A percentile compares a stretch with the other conserved stretches of the same genome.
Evolutionary conservation across 768 basidiomycete genomes (phyloP).

Genomic region (Termitomyces sp.): DNA sequence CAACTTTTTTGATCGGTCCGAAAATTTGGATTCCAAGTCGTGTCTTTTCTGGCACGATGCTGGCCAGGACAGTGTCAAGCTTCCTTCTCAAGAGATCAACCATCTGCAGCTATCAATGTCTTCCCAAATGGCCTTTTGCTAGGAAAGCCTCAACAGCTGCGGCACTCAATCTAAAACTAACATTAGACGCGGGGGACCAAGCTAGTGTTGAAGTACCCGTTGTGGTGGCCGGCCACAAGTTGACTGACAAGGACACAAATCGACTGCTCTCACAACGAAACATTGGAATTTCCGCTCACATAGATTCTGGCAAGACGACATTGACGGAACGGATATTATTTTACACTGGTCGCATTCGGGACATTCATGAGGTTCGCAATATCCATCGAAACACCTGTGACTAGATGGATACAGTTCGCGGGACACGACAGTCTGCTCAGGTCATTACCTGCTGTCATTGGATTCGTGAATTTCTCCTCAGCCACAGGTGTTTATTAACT

Average conservation of each 20-base stretch:
- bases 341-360: slow-evolving; percentile 92
- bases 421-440: slow-evolving; percentile 4
- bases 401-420: slow-evolving; percentile 3
- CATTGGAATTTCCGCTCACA: slow-evolving; percentile 94
- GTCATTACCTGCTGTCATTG: not conserved
- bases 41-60: slow-evolving; percentile 5
- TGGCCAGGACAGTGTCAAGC: slow-evolving; percentile 16
- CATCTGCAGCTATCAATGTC: slow-evolving; percentile 1
- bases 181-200: slow-evolving; percentile 2
- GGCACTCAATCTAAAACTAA: slow-evolving; percentile 28
- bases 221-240: slow-evolving; percentile 30
- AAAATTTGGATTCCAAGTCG: not conserved
- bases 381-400: slow-evolving; percentile 15
- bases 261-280: slow-evolving; percentile 80
- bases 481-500: slow-evolving; percentile 15
- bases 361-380: slow-evolving; percentile 87
- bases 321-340: slow-evolving; percentile 93
- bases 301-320: slow-evolving; percentile 97
- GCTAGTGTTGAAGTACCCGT: slow-evolving; percentile 18
- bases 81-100: slow-evolving; percentile 7
- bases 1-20: not conserved
- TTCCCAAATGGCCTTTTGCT: not conserved
- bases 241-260: slow-evolving; percentile 60
- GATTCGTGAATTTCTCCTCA: slow-evolving; percentile 13
- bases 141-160: slow-evolving; percentile 41